Evolutionary conservation across 768 basidiomycete genomes (phyloP), one percentile per base, ranked within the genome.

Genomic region (Tulasnella sp.): DNA sequence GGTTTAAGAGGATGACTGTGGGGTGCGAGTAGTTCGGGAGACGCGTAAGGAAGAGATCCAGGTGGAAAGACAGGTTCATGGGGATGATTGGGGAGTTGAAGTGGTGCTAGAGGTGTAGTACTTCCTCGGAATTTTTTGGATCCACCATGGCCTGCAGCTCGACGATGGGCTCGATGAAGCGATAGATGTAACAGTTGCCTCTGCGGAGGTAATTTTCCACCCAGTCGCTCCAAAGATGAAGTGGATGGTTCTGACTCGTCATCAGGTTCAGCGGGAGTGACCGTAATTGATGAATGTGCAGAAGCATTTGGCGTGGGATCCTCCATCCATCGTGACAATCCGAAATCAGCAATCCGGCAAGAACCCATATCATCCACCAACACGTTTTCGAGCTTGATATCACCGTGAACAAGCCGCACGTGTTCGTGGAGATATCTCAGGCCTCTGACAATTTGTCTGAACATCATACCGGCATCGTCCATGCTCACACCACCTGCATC

Each of bases 351-450:
- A 28, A 93, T 81, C 61, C 79, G 78, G 69, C 88, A 90, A n/a
- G 80, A 73, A 49, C 86, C 83, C 70, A 76, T 78, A 62, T 87
- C 83, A 64, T 92, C 88, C 47, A 92, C 80, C 37, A 98, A 76
- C 43, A 98, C 79, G 68, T 99, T 99, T 67, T 98, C 95, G 53
- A 95, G 76, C 69, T 99, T 99, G 64, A 99, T 70, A 67, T 99
- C 95, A 59, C 90, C 77, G 68, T 99, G 93, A 48, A 92, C 83
- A 58, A 83, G 76, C 6, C 73, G 66, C 24, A 78, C 81, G 35
- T 76, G 74, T 53, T 81, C 76, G 64, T 93, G 89, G 61, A 93
- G 65, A 67, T 91, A 91, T 46, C 78, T 74, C 61, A 91, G 65
- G 16, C 85, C 88, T 48, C 81, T 70, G 45, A 87, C 84, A 58